Evolutionary conservation across 2,329 filamentous ascomycete species (phyloP), one percentile per base, ranked within the genome.

Genomic region (Phaeophleospora eucalypticola): DNA sequence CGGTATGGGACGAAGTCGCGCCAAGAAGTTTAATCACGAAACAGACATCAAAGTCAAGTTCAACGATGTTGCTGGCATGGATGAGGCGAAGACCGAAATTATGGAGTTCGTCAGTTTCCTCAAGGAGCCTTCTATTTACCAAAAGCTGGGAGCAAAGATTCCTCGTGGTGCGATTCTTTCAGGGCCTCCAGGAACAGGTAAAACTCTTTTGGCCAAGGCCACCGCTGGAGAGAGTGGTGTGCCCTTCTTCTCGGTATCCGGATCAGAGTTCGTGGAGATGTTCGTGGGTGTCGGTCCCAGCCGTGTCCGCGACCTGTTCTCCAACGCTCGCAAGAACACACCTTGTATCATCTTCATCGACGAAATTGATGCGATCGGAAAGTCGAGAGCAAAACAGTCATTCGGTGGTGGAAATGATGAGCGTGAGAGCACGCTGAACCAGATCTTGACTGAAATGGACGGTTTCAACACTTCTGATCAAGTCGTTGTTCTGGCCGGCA

Each of bases 261-360:
- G 93, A 65, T 98, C 93, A 40, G 93, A 98, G 68, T 98, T 98
- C 65, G 91, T 98, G 24, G 93, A 98, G 72, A 98, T 98, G 91
- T 98, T 98, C 66, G 93, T 98, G 42, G 93, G 93, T 81, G 93
- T 98, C 50, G 93, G 93, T 69, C 88, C 93, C 16, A 97, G 91
- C 21, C 82, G 93, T 70, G 93, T 98, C 41, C 83, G 93, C 60
- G 93, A 98, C 68, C 74, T 98, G 43, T 98, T 98, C 63, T 84
- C 89, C 47, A 95, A 88, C 59, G 93, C 93, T 15, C 83, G 93
- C 48, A 97, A 97, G 76, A 95, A 88, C 70, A 87, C 93, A 0
- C 93, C 93, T 3, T 98, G 93, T 72, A 98, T 98, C 70, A 94
- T 98, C 69, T 98, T 98, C 75, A 97, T 98, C 58, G 93, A 98